Conservation (phyloP, 2,329 filamentous ascomycete species). For the Clonostachys chloroleuca region DNA sequence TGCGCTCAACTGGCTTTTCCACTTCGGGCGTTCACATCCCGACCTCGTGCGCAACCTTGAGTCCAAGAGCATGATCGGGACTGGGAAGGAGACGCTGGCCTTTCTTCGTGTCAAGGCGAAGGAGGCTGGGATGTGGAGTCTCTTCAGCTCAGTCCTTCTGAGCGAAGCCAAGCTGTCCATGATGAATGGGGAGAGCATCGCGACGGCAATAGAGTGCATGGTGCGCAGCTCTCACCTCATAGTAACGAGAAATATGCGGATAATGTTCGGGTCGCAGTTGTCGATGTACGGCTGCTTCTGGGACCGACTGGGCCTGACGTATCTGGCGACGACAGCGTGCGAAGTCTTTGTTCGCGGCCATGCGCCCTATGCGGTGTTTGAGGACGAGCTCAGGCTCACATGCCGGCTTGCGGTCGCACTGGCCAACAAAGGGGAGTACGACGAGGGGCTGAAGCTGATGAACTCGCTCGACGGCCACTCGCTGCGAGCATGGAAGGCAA, state of each 20-base stretch:
- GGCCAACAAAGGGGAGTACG: constrained; percentile 64
- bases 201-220: constrained; percentile 68
- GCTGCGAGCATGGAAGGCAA: constrained; percentile 70
- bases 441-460: constrained; percentile 49
- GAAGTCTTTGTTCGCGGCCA: constrained; percentile 77
- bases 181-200: constrained; percentile 62
- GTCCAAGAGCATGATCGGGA: constrained; percentile 69
- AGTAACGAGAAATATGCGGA: constrained; percentile 69
- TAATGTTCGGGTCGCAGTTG: constrained; percentile 69
- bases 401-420: constrained; percentile 62
- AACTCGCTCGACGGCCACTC: constrained; percentile 50
- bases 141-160: constrained; percentile 78
- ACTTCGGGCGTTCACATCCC: constrained; percentile 85
- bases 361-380: constrained; percentile 50
- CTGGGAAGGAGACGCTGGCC: constrained; percentile 74
- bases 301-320: constrained; percentile 64
- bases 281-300: constrained; percentile 70
- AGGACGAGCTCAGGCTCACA: constrained; percentile 73
- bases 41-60: constrained; percentile 66
- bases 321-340: constrained; percentile 54
- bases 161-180: constrained; percentile 81
- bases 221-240: constrained; percentile 80
- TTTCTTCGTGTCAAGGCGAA: constrained; percentile 85
- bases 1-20: constrained; percentile 91
- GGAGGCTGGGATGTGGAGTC: constrained; percentile 79